phyloP scores from a whole-genome alignment of 1,284 basidiomycete species.

The Microbotryum scabiosae region DNA sequence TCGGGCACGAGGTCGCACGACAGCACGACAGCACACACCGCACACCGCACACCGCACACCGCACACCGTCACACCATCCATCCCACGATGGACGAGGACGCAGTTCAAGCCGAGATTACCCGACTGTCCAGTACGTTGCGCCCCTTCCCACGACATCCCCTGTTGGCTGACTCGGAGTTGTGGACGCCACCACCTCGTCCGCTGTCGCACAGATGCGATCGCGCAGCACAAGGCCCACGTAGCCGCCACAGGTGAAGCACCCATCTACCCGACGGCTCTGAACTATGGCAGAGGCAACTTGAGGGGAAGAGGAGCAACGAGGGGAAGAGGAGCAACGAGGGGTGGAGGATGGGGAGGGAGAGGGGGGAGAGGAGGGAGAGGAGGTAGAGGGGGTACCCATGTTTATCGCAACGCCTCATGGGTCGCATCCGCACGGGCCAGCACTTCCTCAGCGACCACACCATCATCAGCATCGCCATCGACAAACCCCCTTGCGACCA shows the following conservation, averaged over 20 bases:
- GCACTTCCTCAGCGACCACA: not conserved
- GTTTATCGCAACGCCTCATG: conserved; percentile 24
- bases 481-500: not conserved
- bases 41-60: too few relatives aligned
- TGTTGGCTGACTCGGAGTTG: too few relatives aligned
- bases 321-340: not conserved
- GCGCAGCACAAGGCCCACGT: conserved; percentile 8
- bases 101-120: conserved; percentile 17
- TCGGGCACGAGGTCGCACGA: too few relatives aligned
- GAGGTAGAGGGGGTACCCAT: not conserved
- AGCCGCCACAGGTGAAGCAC: not conserved
- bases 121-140: conserved; percentile 8
- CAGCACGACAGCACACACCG: too few relatives aligned
- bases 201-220: conserved; percentile 11
- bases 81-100: conserved; percentile 7
- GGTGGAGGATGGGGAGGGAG: too few relatives aligned
- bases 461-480: not conserved
- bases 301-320: not conserved
- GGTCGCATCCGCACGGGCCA: conserved; percentile 17
- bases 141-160: not conserved
- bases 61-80: too few relatives aligned
- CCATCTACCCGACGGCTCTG: not conserved
- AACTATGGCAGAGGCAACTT: not conserved
- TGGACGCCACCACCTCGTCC: too few relatives aligned
- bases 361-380: not conserved